Conservation (phyloP, 106 monocot genomes). For the Agapanthus africanus region DNA sequence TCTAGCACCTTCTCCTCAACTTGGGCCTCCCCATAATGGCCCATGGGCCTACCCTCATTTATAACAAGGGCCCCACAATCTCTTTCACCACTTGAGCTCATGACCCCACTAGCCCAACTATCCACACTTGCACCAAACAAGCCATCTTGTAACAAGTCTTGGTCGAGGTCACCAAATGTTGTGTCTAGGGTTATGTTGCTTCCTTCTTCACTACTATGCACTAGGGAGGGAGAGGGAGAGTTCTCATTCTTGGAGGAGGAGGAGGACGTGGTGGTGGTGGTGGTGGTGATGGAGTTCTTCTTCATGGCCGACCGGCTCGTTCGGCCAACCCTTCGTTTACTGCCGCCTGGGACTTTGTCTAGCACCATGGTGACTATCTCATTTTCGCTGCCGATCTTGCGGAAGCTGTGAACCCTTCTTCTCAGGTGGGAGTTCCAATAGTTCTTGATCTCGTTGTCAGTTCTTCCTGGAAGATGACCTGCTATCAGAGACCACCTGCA, state of each 20-base stretch:
- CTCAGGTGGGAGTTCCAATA: too few relatives aligned
- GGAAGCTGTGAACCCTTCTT: too few relatives aligned
- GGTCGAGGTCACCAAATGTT: background rate
- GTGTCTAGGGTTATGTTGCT: background rate
- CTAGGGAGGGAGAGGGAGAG: background rate
- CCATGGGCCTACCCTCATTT: background rate
- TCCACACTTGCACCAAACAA: background rate
- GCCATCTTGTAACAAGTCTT: background rate
- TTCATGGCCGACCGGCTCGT: slow-evolving; percentile 7
- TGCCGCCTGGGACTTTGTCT: background rate
- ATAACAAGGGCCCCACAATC: background rate
- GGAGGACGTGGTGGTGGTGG: too few relatives aligned
- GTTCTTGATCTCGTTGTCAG: too few relatives aligned
- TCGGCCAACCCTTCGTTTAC: background rate
- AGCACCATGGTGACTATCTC: background rate
- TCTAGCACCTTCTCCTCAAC: background rate
- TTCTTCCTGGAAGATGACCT: too few relatives aligned
- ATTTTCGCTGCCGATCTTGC: background rate
- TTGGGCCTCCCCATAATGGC: background rate
- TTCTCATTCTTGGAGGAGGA: background rate
- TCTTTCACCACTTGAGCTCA: background rate
- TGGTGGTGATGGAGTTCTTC: background rate
- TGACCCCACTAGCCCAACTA: too few relatives aligned
- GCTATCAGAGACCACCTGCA: too few relatives aligned
- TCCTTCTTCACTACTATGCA: background rate